Evolutionary conservation across 148 eudicot species (phyloP).

Genomic region (Vaccinium corymbosum): DNA sequence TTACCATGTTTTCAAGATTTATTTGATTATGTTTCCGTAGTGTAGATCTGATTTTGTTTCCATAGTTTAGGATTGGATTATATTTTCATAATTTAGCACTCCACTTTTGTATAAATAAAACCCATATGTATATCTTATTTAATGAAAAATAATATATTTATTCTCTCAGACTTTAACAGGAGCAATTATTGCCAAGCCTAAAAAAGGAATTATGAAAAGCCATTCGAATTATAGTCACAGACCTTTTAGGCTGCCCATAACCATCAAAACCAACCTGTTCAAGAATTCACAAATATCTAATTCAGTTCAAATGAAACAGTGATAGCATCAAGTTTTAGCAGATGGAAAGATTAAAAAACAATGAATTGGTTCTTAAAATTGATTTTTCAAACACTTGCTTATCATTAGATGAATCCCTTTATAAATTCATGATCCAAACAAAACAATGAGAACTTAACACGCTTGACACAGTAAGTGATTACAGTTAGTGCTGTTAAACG

Average conservation of each 20-base stretch:
- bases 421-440: not conserved
- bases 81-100: no score
- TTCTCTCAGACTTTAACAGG: no score
- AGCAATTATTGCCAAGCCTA: not conserved
- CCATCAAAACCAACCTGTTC: not conserved
- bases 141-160: no score
- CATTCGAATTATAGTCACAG: not conserved
- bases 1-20: no score
- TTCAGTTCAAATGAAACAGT: not conserved
- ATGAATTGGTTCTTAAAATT: no score
- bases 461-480: not conserved
- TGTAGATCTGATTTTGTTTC: no score
- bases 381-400: not conserved
- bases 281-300: not conserved
- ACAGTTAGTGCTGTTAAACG: no score
- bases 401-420: not conserved
- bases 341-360: no score
- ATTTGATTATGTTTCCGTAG: no score
- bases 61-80: no score
- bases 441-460: not conserved
- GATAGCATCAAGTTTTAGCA: not conserved
- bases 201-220: not conserved
- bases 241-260: not conserved
- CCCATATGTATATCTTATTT: no score
- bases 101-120: no score